Evolutionary conservation across 2,329 filamentous ascomycete genomes (phyloP).

Genomic region (Rutstroemia sydowiana): DNA sequence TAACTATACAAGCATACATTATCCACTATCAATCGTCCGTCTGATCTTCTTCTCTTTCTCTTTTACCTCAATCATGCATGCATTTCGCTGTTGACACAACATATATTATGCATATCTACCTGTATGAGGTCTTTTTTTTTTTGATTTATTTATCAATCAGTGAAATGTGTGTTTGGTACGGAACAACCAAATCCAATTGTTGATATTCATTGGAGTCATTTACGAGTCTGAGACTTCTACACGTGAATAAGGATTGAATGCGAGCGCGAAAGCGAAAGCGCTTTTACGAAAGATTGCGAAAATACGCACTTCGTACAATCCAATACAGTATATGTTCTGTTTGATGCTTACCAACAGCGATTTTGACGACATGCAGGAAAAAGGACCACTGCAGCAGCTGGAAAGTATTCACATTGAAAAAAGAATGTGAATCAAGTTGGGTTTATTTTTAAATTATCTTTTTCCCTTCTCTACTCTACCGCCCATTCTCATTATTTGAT

Average conservation of each 20-base stretch:
- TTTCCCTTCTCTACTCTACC: neutral
- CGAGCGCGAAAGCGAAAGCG: neutral
- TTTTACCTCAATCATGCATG: neutral
- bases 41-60: neutral
- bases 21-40: neutral
- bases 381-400: neutral
- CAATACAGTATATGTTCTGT: too few relatives aligned
- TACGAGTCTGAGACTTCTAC: neutral
- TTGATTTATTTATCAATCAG: too few relatives aligned
- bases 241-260: neutral
- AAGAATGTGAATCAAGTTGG: too few relatives aligned
- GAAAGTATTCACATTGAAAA: too few relatives aligned
- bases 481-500: neutral
- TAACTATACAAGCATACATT: slow-evolving; percentile 1
- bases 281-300: neutral
- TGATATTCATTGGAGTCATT: neutral
- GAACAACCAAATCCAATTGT: neutral
- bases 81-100: neutral
- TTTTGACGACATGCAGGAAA: neutral
- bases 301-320: too few relatives aligned
- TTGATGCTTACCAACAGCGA: neutral
- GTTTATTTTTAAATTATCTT: too few relatives aligned
- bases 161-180: too few relatives aligned
- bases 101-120: neutral
- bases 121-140: too few relatives aligned